A percentile compares a stretch with the other conserved stretches of the same genome.
Evolutionary conservation across 1,139 yeast genomes (phyloP).

Genomic region (Candida freyschussii): DNA sequence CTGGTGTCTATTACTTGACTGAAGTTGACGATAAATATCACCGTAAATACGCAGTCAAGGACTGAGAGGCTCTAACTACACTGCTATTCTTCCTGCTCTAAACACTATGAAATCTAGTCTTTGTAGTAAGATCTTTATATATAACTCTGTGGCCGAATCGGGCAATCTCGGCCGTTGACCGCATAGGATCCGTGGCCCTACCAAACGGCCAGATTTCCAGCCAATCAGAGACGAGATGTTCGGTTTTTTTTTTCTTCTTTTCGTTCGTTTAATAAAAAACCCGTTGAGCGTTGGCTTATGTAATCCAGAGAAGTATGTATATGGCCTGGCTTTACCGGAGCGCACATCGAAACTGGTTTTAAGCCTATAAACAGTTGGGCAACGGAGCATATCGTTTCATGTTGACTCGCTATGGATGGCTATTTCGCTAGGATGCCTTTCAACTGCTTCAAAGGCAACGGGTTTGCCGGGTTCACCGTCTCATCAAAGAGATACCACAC

Average conservation of each 20-base stretch:
- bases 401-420: conserved; percentile 14
- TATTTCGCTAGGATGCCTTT: conserved; percentile 23
- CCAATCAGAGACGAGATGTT: not conserved
- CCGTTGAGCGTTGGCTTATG: too few relatives aligned
- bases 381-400: too few relatives aligned
- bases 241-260: not conserved
- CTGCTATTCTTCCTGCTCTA: not conserved
- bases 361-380: too few relatives aligned
- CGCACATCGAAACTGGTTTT: too few relatives aligned
- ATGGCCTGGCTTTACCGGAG: too few relatives aligned
- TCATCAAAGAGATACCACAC: conserved; percentile 25
- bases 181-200: too few relatives aligned
- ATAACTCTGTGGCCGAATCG: too few relatives aligned
- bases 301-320: too few relatives aligned
- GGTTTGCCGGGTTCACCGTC: conserved; percentile 17
- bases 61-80: conserved; percentile 27
- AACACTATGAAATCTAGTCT: too few relatives aligned
- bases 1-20: conserved; percentile 81
- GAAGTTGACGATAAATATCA: conserved; percentile 85
- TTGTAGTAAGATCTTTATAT: too few relatives aligned
- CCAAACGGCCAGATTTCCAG: not conserved
- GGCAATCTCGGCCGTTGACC: too few relatives aligned
- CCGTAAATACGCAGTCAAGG: conserved; percentile 68
- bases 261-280: too few relatives aligned
- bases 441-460: conserved; percentile 23